A percentile compares a stretch with the other conserved stretches of the same genome.
Conservation (phyloP, 2,329 filamentous ascomycete species). For the Fusarium denticulatum region DNA sequence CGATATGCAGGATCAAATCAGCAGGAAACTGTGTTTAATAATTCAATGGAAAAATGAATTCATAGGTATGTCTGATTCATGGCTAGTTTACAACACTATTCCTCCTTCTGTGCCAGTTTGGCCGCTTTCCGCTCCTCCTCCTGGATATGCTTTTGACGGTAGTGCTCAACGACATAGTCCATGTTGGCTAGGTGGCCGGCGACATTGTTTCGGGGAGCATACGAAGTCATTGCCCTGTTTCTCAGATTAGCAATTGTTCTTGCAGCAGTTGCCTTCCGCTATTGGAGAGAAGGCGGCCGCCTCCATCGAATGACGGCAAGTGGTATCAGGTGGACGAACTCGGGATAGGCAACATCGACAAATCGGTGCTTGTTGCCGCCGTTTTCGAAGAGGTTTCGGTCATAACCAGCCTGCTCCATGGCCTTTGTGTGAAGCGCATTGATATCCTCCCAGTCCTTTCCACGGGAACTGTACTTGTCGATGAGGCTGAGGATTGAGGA, state of each 20-base stretch:
- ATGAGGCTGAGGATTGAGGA: conserved; percentile 59
- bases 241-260: conserved; percentile 33
- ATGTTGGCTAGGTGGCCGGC: conserved; percentile 65
- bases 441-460: conserved; percentile 61
- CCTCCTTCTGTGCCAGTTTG: conserved; percentile 56
- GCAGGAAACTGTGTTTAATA: conserved; percentile 2
- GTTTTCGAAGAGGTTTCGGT: conserved; percentile 65
- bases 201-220: conserved; percentile 62
- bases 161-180: conserved; percentile 67
- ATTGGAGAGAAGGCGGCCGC: not conserved
- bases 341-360: conserved; percentile 65
- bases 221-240: conserved; percentile 58
- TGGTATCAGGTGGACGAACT: conserved; percentile 57
- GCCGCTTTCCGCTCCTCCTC: conserved; percentile 66
- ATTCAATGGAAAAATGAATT: conserved; percentile 37
- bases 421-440: conserved; percentile 63
- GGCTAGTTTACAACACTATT: conserved; percentile 44
- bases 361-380: conserved; percentile 54
- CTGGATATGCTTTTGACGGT: conserved; percentile 62
- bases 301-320: not conserved
- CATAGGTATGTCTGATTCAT: conserved; percentile 37
- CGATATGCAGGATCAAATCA: not conserved
- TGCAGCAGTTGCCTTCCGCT: not conserved
- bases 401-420: conserved; percentile 65
- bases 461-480: conserved; percentile 57